phyloP scores from a whole-genome alignment of 2,329 filamentous ascomycete species.

The Cryphonectria parasitica region DNA sequence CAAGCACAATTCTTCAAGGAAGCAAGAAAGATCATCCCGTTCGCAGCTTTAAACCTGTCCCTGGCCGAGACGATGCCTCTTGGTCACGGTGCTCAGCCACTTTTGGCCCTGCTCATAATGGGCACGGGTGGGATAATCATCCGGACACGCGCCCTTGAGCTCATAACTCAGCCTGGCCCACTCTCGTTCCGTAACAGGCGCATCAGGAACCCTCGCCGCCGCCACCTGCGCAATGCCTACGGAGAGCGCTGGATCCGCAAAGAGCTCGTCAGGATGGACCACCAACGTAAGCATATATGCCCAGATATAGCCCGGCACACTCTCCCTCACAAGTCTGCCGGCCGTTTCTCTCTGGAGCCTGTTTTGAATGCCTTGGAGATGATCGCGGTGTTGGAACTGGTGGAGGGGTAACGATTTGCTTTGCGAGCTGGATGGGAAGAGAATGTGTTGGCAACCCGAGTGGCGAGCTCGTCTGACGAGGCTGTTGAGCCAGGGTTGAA shows the following conservation, averaged over 20 bases:
- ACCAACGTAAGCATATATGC: conserved; percentile 18
- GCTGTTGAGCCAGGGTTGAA: conserved; percentile 15
- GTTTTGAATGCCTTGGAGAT: conserved; percentile 12
- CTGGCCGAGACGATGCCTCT: conserved; percentile 10
- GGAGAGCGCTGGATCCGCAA: conserved; percentile 8
- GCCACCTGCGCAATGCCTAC: conserved; percentile 12
- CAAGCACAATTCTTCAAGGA: background rate
- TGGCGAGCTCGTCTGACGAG: conserved; percentile 3
- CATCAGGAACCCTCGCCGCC: conserved; percentile 7
- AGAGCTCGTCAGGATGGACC: conserved; percentile 14
- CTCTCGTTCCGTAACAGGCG: conserved; percentile 8
- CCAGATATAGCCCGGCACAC: conserved; percentile 15
- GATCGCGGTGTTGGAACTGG: background rate
- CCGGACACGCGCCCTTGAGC: conserved; percentile 13
- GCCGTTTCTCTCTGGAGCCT: conserved; percentile 11
- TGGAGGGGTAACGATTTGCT: background rate
- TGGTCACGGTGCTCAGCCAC: conserved; percentile 9
- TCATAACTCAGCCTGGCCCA: conserved; percentile 12
- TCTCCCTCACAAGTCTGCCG: conserved; percentile 2
- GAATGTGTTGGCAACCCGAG: conserved; percentile 11
- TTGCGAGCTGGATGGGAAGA: background rate
- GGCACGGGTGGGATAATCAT: conserved; percentile 10
- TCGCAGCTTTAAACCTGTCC: background rate
- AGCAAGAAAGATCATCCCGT: background rate
- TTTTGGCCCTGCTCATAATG: conserved; percentile 15